phyloP scores from a whole-genome alignment of 2,329 filamentous ascomycete genomes.

The Graphilbum fragrans region DNA sequence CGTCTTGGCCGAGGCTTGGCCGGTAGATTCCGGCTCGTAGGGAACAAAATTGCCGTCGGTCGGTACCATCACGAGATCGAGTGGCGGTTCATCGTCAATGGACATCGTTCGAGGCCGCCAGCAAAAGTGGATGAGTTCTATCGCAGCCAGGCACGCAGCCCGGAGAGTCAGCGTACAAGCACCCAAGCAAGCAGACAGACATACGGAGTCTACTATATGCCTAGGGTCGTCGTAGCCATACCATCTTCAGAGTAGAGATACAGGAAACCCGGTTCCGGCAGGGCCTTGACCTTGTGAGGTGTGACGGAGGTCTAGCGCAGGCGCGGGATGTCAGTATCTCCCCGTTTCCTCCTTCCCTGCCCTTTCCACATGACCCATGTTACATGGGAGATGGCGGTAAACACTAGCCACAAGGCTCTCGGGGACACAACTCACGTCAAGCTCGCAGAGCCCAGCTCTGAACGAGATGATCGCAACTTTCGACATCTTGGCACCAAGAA shows the following conservation, averaged over 20 bases:
- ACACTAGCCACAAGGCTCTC: too few species aligned
- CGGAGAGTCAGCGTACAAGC: too few species aligned
- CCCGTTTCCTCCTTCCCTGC: too few species aligned
- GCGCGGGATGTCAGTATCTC: not conserved
- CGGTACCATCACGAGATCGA: constrained; percentile 91
- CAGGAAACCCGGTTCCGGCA: constrained; percentile 68
- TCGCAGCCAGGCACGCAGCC: not conserved
- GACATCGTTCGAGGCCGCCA: constrained; percentile 73
- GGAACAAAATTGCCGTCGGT: constrained; percentile 78
- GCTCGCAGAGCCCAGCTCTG: constrained; percentile 83
- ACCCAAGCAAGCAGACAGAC: not conserved
- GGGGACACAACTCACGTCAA: constrained; percentile 65
- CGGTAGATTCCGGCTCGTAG: constrained; percentile 50
- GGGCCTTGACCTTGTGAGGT: constrained; percentile 61
- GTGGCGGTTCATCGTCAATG: constrained; percentile 55
- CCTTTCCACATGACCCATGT: too few species aligned
- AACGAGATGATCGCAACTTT: constrained; percentile 83
- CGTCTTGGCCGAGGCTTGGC: constrained; percentile 49
- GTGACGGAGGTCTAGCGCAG: constrained; percentile 5
- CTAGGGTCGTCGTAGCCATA: constrained; percentile 10
- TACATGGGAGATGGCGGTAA: too few species aligned
- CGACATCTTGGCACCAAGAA: constrained; percentile 48
- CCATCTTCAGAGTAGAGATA: constrained; percentile 91
- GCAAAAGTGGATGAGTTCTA: constrained; percentile 89
- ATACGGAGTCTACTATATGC: not conserved